A percentile compares a stretch with the other conserved stretches of the same genome.
Evolutionary conservation across 352 stramenopile genomes (phyloP).

Genomic region (Phytophthora pinifolia): DNA sequence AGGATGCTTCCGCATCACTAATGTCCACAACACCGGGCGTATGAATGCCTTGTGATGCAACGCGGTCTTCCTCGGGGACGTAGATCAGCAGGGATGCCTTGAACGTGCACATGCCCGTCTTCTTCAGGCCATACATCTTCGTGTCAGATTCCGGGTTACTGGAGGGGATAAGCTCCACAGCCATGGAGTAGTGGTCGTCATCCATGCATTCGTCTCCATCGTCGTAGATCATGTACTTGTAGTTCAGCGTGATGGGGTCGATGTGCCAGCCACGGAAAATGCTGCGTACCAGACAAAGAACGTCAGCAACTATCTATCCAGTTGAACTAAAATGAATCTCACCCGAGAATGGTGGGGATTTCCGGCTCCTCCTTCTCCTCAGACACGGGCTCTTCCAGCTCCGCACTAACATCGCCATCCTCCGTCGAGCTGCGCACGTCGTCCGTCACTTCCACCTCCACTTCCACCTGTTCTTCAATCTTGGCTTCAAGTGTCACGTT

Average conservation of each 20-base stretch:
- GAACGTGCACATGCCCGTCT: slow-evolving; percentile 61
- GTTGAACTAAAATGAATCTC: slow-evolving; percentile 3
- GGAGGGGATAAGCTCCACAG: slow-evolving; percentile 55
- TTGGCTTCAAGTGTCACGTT: slow-evolving; percentile 58
- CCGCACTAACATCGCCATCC: slow-evolving; percentile 7
- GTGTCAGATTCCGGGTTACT: slow-evolving; percentile 37
- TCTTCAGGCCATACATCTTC: slow-evolving; percentile 54
- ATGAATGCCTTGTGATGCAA: slow-evolving; percentile 54
- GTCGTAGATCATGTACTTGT: slow-evolving; percentile 81
- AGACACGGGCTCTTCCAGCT: slow-evolving; percentile 16
- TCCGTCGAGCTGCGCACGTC: slow-evolving; percentile 8
- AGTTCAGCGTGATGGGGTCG: slow-evolving; percentile 72
- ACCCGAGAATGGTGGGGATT: slow-evolving; percentile 58
- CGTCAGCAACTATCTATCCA: slow-evolving; percentile 7
- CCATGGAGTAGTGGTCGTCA: slow-evolving; percentile 41
- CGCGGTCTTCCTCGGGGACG: slow-evolving; percentile 41
- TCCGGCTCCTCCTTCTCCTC: slow-evolving; percentile 23
- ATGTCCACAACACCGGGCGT: slow-evolving; percentile 71
- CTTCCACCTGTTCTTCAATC: slow-evolving; percentile 24
- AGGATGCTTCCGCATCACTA: slow-evolving; percentile 45
- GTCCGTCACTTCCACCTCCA: slow-evolving; percentile 30
- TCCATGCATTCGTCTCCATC: slow-evolving; percentile 70
- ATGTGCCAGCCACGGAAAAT: slow-evolving; percentile 81
- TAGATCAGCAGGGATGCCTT: slow-evolving; percentile 48
- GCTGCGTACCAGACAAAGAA: slow-evolving; percentile 25